Conservation (phyloP, 371 early-diverging fungal species). For the Lichtheimia ornata region DNA sequence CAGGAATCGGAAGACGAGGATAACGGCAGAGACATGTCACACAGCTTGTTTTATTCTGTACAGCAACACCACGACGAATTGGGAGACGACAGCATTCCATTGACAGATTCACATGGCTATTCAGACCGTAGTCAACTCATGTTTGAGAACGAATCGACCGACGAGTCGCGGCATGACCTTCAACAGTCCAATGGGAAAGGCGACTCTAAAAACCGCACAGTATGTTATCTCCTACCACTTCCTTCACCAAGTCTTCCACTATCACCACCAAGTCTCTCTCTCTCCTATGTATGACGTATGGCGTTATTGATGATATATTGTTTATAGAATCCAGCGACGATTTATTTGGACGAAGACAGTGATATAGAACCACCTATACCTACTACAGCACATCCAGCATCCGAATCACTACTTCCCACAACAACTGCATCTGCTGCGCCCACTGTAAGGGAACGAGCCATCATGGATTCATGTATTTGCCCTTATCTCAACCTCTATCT, state of each 20-base stretch:
- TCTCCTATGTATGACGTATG: no score
- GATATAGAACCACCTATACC: slow-evolving; percentile 15
- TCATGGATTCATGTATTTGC: slow-evolving; percentile 1
- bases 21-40: slow-evolving; percentile 24
- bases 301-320: background rate
- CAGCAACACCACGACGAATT: slow-evolving; percentile 24
- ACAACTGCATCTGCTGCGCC: slow-evolving; percentile 35
- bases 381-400: slow-evolving; percentile 21
- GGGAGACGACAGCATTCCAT: slow-evolving; percentile 45
- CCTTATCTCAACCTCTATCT: background rate
- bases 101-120: slow-evolving; percentile 44
- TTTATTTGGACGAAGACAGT: slow-evolving; percentile 47
- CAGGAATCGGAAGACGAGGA: slow-evolving; percentile 46
- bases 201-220: slow-evolving; percentile 32
- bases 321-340: slow-evolving; percentile 56
- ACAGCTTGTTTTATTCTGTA: slow-evolving; percentile 46
- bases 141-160: slow-evolving; percentile 31
- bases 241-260: background rate
- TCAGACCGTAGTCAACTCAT: slow-evolving; percentile 49
- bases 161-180: background rate
- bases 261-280: background rate
- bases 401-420: slow-evolving; percentile 46
- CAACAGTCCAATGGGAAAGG: slow-evolving; percentile 12
- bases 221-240: slow-evolving; percentile 13
- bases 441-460: background rate